Base-by-base conservation (phyloP, 352 stramenopile species). In the Phytopythium delawarense region DNA sequence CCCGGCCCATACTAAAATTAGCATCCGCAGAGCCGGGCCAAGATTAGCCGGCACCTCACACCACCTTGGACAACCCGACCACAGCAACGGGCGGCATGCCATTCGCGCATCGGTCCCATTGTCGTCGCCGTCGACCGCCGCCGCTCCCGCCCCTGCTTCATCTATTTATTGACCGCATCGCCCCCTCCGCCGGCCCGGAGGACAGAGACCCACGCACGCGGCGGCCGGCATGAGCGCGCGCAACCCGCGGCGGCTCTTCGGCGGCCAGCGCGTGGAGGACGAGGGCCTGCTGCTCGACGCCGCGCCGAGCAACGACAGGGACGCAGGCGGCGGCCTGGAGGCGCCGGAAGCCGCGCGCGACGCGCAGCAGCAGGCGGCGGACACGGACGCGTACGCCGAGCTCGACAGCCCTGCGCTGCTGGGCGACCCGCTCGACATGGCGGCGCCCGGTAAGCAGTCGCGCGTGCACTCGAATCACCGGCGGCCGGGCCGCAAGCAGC, bases 191-290 rank as follows among this genome's bases (percentile, higher is more conserved):
- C n/a, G 46, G 46, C 20, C 28, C 12, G n/a, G 23, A 23, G 28
- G 16, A 53, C 23, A 35, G 21, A 7, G 23, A 18, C 25, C 8
- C 35, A 40, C 6, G 35, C 35, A 11, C 35, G 12, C 35, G 12
- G 35, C 35, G 35, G 52, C n/a, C n/a, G 30, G 13, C 45, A 63
- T 63, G 59, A 52, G 59, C 52, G 61, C 61, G 32, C 55, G 52
- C 30, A 72, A 69, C 52, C 71, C 71, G 53, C 68, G 62, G 51
- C 79, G 80, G 30, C 57, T 84, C 25, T 89, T 86, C 50, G 76
- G 75, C 59, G 76, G 75, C 30, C 69, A 66, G 59, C 72, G 76
- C 52, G 75, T 84, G 15, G 77, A 89, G 54, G 75, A 87, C 69
- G 65, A 87, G 21, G 69, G 76, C 37, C 61, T 75, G 46, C 60